Evolutionary conservation across 176 grass and related monocot species (phyloP), one percentile per base, ranked within the genome.

Genomic region (Triticum turgidum): DNA sequence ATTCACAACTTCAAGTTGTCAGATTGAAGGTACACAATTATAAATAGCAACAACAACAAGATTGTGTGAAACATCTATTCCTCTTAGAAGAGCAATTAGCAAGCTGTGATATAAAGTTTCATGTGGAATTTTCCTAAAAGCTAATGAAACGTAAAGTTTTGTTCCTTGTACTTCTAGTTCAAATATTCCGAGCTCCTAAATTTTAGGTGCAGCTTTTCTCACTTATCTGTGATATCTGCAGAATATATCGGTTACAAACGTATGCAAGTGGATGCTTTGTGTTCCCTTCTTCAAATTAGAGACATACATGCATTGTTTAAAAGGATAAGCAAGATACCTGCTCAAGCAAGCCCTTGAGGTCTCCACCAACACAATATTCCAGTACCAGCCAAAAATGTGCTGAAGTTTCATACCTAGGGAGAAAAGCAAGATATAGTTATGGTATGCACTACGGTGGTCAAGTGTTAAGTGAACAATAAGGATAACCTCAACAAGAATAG

Each of bases 361-460:
- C 90, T 79, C 96, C 93, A 83, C 96, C 96, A 69, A 98, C 93
- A 6, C 96, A 98, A 58, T 98, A 96, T 73, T 98, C 96, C 79
- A 98, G 76, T 38, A 98, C 87, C 49, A 98, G 89, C 96, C 96
- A 98, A 82, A 96, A 92, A 86, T 98, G 96, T 29, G 96, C 96
- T 4, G 93, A 94, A 39, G 96, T 96, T 82, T 98, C 96, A 17
- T 98, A 98, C 96, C 96, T 98, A 65, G 29, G 54, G 70, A 88
- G 61, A 41, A 18, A 67, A 79, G 20, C 61, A 83, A 5, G 39
- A 22, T 22, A 61, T 87, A 22, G 84, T 64, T 84, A 80, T 76
- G 68, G 11, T 69, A 67, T 69, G 21, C 54, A 49, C 14, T 52
- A 47, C 9, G 15, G 21, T 69, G 49, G n/a, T 37, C 63, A 38